Evolutionary conservation across 495 filamentous ascomycete species (phyloP), one percentile per base, ranked within the genome.

Genomic region (Penicillium parvum): DNA sequence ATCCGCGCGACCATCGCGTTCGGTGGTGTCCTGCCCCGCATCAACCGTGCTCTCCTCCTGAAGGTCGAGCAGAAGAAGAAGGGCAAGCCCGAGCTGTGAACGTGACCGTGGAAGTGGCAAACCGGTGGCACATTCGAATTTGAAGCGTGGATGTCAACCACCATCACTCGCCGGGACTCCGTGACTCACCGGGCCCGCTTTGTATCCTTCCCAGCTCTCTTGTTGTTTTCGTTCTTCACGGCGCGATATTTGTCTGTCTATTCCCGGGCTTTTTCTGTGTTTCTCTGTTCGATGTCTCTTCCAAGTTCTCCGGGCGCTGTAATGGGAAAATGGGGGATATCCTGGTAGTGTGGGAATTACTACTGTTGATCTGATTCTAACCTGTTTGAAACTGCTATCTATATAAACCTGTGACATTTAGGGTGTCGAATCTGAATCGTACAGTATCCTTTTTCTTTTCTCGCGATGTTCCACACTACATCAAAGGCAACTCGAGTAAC

Each of bases 1-100:
- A 97, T 97, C 64, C 86, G 94, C 53, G 92, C 92, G 20, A 98
- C 92, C 34, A 98, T 98, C 62, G 92, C 92, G 44, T 96, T 94
- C 50, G 92, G 92, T 71, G 92, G 92, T 84, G 92, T 98, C 27
- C 74, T 98, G 55, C 92, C 92, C 21, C 92, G 96, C 66, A 98
- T 98, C 86, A 96, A 98, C 74, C 86, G 92, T 50, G 92, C 92
- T 16, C 75, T 98, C 47, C 76, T 98, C 49, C 78, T 97, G 60
- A 98, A 98, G 84, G 94, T 97, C 39, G 94, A 97, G 71, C 89
- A 97, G 71, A 97, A 96, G 86, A 98, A 98, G 88, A 94, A 91
- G 76, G 79, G 68, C 65, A 88, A 87, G 79, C 72, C 75, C 19
- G 72, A 72, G 32, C 53, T 64, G 50, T 72, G 68, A 59, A 54